Evolutionary conservation across 352 stramenopile genomes (phyloP), one percentile per base, ranked within the genome.

Genomic region (Phytopythium cucurbitacearum): DNA sequence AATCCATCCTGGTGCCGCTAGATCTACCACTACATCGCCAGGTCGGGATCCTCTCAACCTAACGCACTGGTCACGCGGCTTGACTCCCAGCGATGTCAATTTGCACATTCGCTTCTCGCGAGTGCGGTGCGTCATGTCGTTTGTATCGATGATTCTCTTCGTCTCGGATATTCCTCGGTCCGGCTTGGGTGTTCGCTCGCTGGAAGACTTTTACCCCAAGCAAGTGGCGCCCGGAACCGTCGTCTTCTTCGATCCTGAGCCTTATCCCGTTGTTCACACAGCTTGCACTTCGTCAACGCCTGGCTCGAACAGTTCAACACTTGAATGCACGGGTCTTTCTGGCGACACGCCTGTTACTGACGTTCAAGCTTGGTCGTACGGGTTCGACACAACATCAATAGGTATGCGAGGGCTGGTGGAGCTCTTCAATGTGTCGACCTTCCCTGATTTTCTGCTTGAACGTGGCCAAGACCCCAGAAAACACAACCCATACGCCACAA

Each of bases 141-240:
- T 61, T 3, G 28, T 56, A 13, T 57, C 40, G 1, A 36, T 61
- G n/a, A 7, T 12, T 10, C 55, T 61, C 7, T 28, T 61, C 4
- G n/a, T 55, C 3, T 41, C 67, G 1, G 71, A 81, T 38, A 76
- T 81, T 21, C 67, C 68, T 1, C 68, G 68, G 28, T 68, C 71
- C 0, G 65, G 71, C 0, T 45, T 78, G 6, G 62, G 65, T 1
- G 47, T 72, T 33, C 10, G 45, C 3, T 38, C 34, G 1, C 16
- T 34, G 11, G 5, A 39, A 37, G 38, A 53, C 54, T 40, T 54
- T 57, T 69, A 67, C 40, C 15, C 46, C 1, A 43, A 39, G 0
- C 40, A 45, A 11, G 49, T 45, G 3, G 62, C 54, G 6, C 62
- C 65, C 0, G 57, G 45, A n/a, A 57, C 57, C 0, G 41, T 36